Base-by-base conservation (phyloP, 371 early-diverging fungal species). In the Apophysomyces trapeziformis region DNA sequence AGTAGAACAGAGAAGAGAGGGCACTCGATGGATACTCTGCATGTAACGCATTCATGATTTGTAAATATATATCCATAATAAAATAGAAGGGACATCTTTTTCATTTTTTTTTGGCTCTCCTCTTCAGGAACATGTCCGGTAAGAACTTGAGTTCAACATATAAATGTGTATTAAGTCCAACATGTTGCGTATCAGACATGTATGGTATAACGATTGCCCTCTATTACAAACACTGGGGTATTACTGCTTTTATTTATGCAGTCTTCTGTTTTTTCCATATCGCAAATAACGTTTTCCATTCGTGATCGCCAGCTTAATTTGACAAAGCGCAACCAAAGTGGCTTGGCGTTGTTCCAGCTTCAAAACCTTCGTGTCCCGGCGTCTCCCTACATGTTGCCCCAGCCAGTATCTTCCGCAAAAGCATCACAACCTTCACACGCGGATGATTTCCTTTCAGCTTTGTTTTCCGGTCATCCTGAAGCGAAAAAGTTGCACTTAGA, bases 1-100 rank as follows among this genome's bases (percentile, higher is more conserved):
- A 74, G 87, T 87, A 11, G 85, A 86, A 68, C 89, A 91, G 68
- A 74, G 75, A 56, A 79, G 90, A 39, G 77, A 80, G 18, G 90
- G 90, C 26, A 85, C 90, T 4, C 87, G 92, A 41, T 87, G 92
- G 88, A 83, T 86, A 12, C 66, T 72, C 59, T 46, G 38, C 50
- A 63, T 60, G 54, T 50, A 50, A 21, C 21, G 4, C 54, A 21
- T 50, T 50, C 21, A 50, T 5, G 7, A 47, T 50, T 50, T 50
- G 54, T 50, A 50, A 50, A 50, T 50, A 50, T n/a, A 50, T 50
- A 6, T 8, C 54, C 16, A 26, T 26, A 50, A 21, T 21, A 5
- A 2, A 41, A 41, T 11, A 41, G 13, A 41, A 41, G 1, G 13
- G 8, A 11, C 41, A 41, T 41, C 41, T 13, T 41, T 41, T 41